A percentile compares a stretch with the other conserved stretches of the same genome.
Conservation (phyloP, 768 basidiomycete species). For the Lactarius pseudohatsudake region DNA sequence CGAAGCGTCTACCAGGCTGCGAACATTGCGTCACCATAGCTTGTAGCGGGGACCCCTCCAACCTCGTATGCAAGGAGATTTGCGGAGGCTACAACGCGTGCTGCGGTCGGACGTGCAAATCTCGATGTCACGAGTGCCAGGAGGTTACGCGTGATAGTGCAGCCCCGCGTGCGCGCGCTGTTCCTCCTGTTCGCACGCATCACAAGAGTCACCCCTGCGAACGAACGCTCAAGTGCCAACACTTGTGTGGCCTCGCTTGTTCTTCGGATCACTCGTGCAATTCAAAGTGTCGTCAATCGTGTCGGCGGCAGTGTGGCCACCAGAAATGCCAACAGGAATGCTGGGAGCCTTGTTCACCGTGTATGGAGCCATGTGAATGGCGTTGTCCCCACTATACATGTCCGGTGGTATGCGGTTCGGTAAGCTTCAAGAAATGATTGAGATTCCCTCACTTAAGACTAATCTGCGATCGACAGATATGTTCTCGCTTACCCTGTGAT, state of each 20-base stretch:
- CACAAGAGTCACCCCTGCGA: constrained; percentile 37
- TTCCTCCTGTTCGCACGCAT: constrained; percentile 12
- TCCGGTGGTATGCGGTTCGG: constrained; percentile 40
- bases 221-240: constrained; percentile 36
- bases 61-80: too few species aligned
- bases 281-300: constrained; percentile 31
- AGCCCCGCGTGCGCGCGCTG: background rate
- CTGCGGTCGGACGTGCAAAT: too few species aligned
- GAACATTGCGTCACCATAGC: too few species aligned
- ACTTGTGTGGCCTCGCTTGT: constrained; percentile 36
- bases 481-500: constrained; percentile 41
- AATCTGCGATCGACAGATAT: constrained; percentile 33
- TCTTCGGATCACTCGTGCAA: constrained; percentile 35
- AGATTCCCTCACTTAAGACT: background rate
- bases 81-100: too few species aligned
- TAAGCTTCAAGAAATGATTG: constrained; percentile 26
- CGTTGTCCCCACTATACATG: constrained; percentile 38
- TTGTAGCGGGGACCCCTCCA: too few species aligned
- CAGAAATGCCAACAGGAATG: constrained; percentile 35
- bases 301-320: constrained; percentile 36
- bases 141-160: too few species aligned
- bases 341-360: constrained; percentile 36
- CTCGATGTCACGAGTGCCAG: too few species aligned
- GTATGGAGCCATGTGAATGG: constrained; percentile 40
- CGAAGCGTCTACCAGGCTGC: too few species aligned